Evolutionary conservation across 2,329 filamentous ascomycete genomes (phyloP).

Genomic region (Aspergillus sp.): DNA sequence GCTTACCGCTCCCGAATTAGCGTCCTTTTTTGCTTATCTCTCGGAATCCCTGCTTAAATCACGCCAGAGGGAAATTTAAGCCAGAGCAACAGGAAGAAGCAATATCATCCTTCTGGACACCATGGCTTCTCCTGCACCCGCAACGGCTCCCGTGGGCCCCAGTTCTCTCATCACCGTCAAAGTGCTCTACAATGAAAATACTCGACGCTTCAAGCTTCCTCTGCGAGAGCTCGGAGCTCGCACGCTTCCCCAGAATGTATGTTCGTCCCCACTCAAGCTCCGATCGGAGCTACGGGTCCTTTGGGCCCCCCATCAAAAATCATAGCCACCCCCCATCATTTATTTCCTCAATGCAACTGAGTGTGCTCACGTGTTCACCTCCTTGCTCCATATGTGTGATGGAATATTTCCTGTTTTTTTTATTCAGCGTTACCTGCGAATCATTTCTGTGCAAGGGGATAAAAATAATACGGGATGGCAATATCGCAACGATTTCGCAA

Average conservation of each 20-base stretch:
- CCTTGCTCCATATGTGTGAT: background rate
- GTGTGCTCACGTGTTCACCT: conserved; percentile 10
- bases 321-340: background rate
- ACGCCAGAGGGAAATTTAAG: background rate
- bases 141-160: conserved; percentile 54
- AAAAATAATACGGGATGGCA: background rate
- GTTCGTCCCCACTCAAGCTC: conserved; percentile 47
- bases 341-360: background rate
- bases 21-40: conserved; percentile 17
- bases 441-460: background rate
- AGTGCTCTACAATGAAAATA: conserved; percentile 72
- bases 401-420: background rate
- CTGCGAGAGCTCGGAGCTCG: conserved; percentile 77
- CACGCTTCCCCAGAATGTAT: conserved; percentile 80
- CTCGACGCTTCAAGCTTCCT: conserved; percentile 84
- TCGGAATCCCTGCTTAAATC: conserved; percentile 9
- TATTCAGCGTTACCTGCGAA: background rate
- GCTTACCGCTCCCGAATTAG: conserved; percentile 6
- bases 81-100: background rate
- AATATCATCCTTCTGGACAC: conserved; percentile 19
- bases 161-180: conserved; percentile 85
- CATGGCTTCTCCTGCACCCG: conserved; percentile 44
- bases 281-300: conserved; percentile 27
- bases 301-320: conserved; percentile 8
- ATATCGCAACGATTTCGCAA: background rate